Conservation (phyloP, 2,329 filamentous ascomycete genomes). For the Huntiella decipiens region DNA sequence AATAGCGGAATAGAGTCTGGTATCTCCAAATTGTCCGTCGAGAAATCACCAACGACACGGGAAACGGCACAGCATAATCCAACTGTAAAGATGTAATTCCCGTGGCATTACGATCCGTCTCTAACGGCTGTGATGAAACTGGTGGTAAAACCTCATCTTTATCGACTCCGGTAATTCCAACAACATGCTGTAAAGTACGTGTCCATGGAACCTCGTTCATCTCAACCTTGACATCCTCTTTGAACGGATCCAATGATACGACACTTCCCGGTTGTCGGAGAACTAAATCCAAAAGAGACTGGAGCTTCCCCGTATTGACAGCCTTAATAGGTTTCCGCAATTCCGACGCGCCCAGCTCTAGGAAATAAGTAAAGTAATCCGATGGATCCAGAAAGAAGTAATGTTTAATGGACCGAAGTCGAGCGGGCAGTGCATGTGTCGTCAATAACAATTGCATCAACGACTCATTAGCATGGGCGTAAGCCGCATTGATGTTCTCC, state of each 20-base stretch:
- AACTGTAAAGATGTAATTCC: conserved; percentile 88
- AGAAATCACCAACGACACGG: conserved; percentile 84
- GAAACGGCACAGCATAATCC: conserved; percentile 87
- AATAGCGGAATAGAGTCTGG: conserved; percentile 85
- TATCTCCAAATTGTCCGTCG: conserved; percentile 95
- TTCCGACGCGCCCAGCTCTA: conserved; percentile 78
- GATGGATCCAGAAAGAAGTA: conserved; percentile 98
- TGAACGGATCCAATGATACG: conserved; percentile 87
- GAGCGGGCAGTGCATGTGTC: conserved; percentile 73
- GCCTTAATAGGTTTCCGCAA: conserved; percentile 72
- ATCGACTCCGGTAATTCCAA: conserved; percentile 90
- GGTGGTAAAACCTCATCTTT: conserved; percentile 68
- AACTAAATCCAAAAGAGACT: conserved; percentile 87
- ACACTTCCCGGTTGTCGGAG: conserved; percentile 91
- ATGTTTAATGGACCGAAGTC: conserved; percentile 82
- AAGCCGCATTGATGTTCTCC: conserved; percentile 89
- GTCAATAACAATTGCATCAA: conserved; percentile 80
- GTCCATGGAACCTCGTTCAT: conserved; percentile 92
- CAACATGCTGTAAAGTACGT: conserved; percentile 86
- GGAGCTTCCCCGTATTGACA: conserved; percentile 83
- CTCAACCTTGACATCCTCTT: conserved; percentile 91
- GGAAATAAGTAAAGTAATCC: conserved; percentile 95
- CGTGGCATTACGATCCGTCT: conserved; percentile 68
- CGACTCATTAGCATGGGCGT: conserved; percentile 87
- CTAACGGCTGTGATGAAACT: conserved; percentile 45